Evolutionary conservation across 2,329 filamentous ascomycete species (phyloP), one percentile per base, ranked within the genome.

Genomic region (Stachybotrys echinatus): DNA sequence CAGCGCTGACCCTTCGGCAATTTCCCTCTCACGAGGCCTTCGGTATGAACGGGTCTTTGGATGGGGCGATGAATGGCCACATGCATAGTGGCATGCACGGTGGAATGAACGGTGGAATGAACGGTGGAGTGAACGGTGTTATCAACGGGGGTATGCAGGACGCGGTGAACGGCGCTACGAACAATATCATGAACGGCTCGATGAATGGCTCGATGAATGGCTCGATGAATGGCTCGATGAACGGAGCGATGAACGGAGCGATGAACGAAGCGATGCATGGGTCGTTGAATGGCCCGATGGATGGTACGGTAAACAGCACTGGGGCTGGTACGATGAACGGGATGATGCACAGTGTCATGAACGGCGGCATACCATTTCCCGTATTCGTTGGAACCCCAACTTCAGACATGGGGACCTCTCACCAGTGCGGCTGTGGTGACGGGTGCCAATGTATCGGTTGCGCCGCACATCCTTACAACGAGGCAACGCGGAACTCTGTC

Each of bases 401-500:
- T 34, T 34, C 27, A 8, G 27, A 34, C 10, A 14, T 34, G 27
- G 68, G 65, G 55, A 72, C 65, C 19, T 68, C 62, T 48, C 69
- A 70, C 43, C 70, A 65, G 48, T 89, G 85, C 58, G 72, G 73
- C 45, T 89, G 85, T 59, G 85, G 85, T 19, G 79, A 84, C 48
- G 71, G 71, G 23, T 89, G 85, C 55, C 76, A 83, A 55, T 89
- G 85, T 60, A 70, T 88, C 34, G 85, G 84, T 12, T 89, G 85
- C 61, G 75, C 82, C 5, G 80, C 80, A 3, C 84, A 88, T 61
- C 83, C 85, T 12, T 85, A 83, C 59, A 88, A 88, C 56, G 74
- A 80, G 7, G 79, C 83, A 20, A 87, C 80, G 47, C 76, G 73
- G 53, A 73, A 70, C 46, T 74, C 74, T 51, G 72, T 84, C 3